Evolutionary conservation across 106 monocot genomes (phyloP).

Genomic region (Acorus gramineus): DNA sequence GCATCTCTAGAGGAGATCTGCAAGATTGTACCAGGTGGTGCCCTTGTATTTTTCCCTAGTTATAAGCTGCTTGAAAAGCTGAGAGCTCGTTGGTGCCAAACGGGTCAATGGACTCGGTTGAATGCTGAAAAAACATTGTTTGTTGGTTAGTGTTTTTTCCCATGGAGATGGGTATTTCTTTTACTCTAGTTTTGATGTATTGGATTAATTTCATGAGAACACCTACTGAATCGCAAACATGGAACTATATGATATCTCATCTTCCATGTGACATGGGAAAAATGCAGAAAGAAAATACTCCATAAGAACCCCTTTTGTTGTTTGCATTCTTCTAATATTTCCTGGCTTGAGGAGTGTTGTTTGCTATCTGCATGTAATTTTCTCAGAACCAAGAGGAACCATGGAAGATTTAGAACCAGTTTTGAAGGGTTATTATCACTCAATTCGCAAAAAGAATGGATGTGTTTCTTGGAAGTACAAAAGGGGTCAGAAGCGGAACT

Average conservation of each 20-base stretch:
- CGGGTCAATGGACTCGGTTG: slow-evolving; percentile 84
- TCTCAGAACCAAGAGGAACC: slow-evolving; percentile 79
- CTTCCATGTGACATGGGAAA: no score
- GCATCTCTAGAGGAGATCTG: slow-evolving; percentile 81
- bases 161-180: background rate
- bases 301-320: no score
- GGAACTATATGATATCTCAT: no score
- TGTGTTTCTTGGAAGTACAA: slow-evolving; percentile 20
- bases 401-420: slow-evolving; percentile 67
- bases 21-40: slow-evolving; percentile 78
- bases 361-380: slow-evolving; percentile 6
- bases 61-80: slow-evolving; percentile 94
- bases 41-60: slow-evolving; percentile 94
- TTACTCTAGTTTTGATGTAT: no score
- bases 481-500: slow-evolving; percentile 28
- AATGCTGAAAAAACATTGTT: slow-evolving; percentile 68
- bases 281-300: no score
- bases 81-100: slow-evolving; percentile 68
- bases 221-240: no score
- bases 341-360: no score
- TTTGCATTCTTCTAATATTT: no score
- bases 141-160: slow-evolving; percentile 42
- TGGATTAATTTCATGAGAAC: background rate
- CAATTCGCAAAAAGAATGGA: slow-evolving; percentile 35
- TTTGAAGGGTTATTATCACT: slow-evolving; percentile 72